Evolutionary conservation across 768 basidiomycete species (phyloP).

Genomic region (Suillus ampliporus): DNA sequence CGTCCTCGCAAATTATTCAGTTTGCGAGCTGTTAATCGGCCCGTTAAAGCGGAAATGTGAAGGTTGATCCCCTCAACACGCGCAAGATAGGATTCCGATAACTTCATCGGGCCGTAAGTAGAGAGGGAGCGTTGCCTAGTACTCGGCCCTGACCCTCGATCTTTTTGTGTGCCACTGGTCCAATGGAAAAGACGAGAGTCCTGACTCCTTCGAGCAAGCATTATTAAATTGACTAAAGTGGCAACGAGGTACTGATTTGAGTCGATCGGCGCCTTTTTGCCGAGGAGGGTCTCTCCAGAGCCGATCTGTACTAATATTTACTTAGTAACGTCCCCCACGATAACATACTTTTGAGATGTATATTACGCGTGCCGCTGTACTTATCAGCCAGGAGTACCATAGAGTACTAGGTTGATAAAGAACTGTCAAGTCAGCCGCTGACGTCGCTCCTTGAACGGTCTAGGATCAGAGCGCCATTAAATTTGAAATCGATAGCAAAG

Average conservation of each 20-base stretch:
- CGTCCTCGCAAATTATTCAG: conserved; percentile 10
- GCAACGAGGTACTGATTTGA: not conserved
- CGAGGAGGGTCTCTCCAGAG: conserved; percentile 1
- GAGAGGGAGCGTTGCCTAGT: not conserved
- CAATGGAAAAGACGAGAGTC: not conserved
- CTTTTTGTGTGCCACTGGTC: not conserved
- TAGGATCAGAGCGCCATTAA: not conserved
- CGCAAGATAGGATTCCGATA: conserved; percentile 33
- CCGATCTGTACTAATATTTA: not conserved
- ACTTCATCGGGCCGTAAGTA: conserved; percentile 7
- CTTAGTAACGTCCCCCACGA: not conserved
- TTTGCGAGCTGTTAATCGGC: not conserved
- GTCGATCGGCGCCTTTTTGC: not conserved
- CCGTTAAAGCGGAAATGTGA: conserved; percentile 26
- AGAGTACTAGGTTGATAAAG: not conserved
- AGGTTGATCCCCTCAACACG: conserved; percentile 19
- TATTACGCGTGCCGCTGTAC: too few species aligned
- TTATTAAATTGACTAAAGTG: not conserved
- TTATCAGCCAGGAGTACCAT: not conserved
- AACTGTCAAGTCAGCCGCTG: not conserved
- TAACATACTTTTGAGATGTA: too few species aligned
- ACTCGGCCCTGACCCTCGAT: not conserved
- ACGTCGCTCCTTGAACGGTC: not conserved
- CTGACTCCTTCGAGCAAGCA: not conserved
- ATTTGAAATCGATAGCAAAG: not conserved